These are phyloP conservation scores for Liquidambar formosana DNA, from an alignment of 164 flowering plant genomes.

Conservation along the genomic window DNA sequence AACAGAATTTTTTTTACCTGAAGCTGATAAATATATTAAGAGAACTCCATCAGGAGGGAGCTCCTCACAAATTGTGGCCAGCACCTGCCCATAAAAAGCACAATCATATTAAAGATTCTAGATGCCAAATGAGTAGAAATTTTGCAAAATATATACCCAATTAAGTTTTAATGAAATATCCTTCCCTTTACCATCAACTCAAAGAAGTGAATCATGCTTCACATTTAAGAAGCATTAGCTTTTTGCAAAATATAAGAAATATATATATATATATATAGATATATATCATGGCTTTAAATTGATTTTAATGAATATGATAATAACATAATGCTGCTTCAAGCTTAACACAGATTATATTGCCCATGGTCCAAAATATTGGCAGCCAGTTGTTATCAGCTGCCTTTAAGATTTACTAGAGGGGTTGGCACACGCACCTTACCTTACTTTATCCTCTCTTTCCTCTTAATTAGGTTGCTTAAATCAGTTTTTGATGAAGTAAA, in stretches of 20 bases:
- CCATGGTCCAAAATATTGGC: too few species aligned
- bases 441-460: too few species aligned
- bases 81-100: constrained; percentile 50
- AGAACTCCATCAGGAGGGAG: constrained; percentile 84
- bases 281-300: too few species aligned
- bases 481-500: too few species aligned
- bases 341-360: too few species aligned
- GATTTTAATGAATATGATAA: too few species aligned
- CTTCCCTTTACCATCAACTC: neutral
- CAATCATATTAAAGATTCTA: neutral
- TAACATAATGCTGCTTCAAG: too few species aligned
- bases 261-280: too few species aligned
- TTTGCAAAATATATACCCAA: neutral
- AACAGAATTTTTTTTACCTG: constrained; percentile 42
- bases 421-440: too few species aligned
- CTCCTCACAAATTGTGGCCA: constrained; percentile 85
- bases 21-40: constrained; percentile 77
- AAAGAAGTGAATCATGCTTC: neutral
- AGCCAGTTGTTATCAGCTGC: too few species aligned
- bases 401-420: too few species aligned
- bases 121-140: neutral
- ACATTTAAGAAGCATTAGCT: neutral
- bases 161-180: neutral
- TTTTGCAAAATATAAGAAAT: neutral
- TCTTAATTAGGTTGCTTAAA: too few species aligned